phyloP scores from a whole-genome alignment of 768 basidiomycete genomes.

The Plicaturopsis crispa region DNA sequence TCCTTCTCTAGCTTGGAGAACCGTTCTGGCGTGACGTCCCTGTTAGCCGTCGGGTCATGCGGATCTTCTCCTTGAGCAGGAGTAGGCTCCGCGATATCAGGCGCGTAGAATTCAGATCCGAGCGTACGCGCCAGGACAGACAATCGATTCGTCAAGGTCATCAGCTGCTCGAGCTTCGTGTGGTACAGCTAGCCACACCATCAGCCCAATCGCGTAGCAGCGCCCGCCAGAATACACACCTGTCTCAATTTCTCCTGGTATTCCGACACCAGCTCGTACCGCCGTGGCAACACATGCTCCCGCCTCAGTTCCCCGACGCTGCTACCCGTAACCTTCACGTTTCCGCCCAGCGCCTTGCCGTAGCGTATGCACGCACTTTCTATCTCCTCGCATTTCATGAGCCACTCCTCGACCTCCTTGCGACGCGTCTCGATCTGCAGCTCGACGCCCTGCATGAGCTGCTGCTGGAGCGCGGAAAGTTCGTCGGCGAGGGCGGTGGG shows the following conservation, averaged over 20 bases:
- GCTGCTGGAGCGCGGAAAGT: conserved; percentile 61
- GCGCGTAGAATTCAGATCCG: conserved; percentile 48
- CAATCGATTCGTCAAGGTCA: conserved; percentile 62
- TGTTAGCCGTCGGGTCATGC: conserved; percentile 32
- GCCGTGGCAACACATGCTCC: conserved; percentile 62
- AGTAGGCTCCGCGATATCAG: conserved; percentile 45
- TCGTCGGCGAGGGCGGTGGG: conserved; percentile 77
- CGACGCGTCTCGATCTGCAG: conserved; percentile 58
- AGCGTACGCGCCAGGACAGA: conserved; percentile 50
- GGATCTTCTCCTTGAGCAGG: conserved; percentile 33
- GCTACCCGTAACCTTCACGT: conserved; percentile 57
- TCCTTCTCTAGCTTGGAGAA: conserved; percentile 81
- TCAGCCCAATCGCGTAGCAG: no score
- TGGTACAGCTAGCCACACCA: conserved; percentile 59
- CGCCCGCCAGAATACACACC: no score
- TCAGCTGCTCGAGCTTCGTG: conserved; percentile 70
- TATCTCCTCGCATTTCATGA: conserved; percentile 49
- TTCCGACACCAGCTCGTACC: conserved; percentile 60
- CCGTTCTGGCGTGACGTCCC: conserved; percentile 75
- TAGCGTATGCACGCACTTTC: conserved; percentile 64
- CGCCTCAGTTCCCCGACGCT: conserved; percentile 65
- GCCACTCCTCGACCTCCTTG: conserved; percentile 75
- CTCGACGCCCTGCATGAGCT: conserved; percentile 72
- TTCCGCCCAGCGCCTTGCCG: conserved; percentile 61
- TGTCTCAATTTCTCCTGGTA: conserved; percentile 77